Evolutionary conservation across 1,139 yeast genomes (phyloP).

Genomic region (Pichia sp.): DNA sequence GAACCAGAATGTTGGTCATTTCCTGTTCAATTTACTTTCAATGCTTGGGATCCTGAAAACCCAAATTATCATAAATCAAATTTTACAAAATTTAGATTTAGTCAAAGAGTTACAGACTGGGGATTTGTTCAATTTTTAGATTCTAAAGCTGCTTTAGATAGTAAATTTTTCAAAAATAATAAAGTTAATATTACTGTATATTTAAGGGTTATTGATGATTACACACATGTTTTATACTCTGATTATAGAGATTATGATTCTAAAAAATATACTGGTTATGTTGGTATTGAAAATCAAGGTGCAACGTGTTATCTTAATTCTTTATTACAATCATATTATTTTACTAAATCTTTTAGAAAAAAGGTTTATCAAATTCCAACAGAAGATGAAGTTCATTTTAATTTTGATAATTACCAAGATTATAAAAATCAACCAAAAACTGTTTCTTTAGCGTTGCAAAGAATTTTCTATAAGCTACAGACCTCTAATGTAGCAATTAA

Average conservation of each 20-base stretch:
- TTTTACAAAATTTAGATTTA: constrained; percentile 77
- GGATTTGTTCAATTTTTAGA: constrained; percentile 82
- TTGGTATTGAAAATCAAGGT: constrained; percentile 93
- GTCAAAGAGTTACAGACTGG: constrained; percentile 81
- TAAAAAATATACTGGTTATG: constrained; percentile 78
- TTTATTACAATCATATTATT: constrained; percentile 79
- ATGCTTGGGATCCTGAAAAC: constrained; percentile 74
- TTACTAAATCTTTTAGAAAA: constrained; percentile 75
- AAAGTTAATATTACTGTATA: constrained; percentile 67
- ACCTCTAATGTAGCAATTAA: constrained; percentile 72
- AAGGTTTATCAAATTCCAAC: constrained; percentile 90
- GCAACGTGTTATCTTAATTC: constrained; percentile 97
- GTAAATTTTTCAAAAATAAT: constrained; percentile 41
- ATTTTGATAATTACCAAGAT: constrained; percentile 20
- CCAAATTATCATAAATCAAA: constrained; percentile 56
- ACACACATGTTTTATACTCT: constrained; percentile 93
- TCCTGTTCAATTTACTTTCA: constrained; percentile 87
- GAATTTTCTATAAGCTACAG: constrained; percentile 74
- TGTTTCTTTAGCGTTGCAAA: constrained; percentile 81
- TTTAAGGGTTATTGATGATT: constrained; percentile 73
- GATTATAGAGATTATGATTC: constrained; percentile 82
- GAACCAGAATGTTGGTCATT: constrained; percentile 56
- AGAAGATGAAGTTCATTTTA: constrained; percentile 35
- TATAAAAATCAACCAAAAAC: constrained; percentile 28
- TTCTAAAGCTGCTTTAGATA: constrained; percentile 40